Evolutionary conservation across 805 yeast genomes (phyloP), one percentile per base, ranked within the genome.

Genomic region (Myxozyma vanderwaltii): DNA sequence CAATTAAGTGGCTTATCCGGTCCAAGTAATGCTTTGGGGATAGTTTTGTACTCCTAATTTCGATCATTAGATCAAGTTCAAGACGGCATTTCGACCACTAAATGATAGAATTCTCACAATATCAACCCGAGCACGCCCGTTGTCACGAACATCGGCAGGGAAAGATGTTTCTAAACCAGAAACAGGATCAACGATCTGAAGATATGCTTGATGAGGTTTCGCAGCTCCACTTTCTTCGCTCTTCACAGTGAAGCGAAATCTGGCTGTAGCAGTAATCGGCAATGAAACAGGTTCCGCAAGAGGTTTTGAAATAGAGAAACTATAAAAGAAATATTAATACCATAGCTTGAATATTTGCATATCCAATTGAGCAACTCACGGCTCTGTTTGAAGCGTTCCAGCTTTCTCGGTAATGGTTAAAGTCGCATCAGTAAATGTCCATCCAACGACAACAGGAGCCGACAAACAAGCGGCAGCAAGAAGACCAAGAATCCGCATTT

Each of bases 71-170:
- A 41, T 23, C n/a, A 10, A 17, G 33, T n/a, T 38, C 21, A 13
- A 19, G 21, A 8, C 38, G 13, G 4, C 6, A 24, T 8, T 15
- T 24, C 26, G 24, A 24, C n/a, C 15, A 23, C 39, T 17, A 15
- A 21, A 15, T 17, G 17, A 8, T 15, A 12, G 29, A 24, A 40
- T 17, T 48, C 65, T 27, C 46, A 75, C 70, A 39, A 76, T 60
- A 19, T 67, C 64, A 19, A 69, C 65, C 47, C 72, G 69, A 33
- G 71, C 74, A 39, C 67, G 65, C n/a, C 76, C 76, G 38, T 69
- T 70, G 47, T 67, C 66, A 49, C 69, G 67, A 36, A 73, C 73
- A 4, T 62, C 64, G 12, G 68, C 68, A 12, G 71, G 61, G 56
- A 64, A 72, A 38, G 67, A 48, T 38, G 68, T 66, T 40, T 70